phyloP scores from a whole-genome alignment of 306 rosid species.

The Cucumis melo region DNA sequence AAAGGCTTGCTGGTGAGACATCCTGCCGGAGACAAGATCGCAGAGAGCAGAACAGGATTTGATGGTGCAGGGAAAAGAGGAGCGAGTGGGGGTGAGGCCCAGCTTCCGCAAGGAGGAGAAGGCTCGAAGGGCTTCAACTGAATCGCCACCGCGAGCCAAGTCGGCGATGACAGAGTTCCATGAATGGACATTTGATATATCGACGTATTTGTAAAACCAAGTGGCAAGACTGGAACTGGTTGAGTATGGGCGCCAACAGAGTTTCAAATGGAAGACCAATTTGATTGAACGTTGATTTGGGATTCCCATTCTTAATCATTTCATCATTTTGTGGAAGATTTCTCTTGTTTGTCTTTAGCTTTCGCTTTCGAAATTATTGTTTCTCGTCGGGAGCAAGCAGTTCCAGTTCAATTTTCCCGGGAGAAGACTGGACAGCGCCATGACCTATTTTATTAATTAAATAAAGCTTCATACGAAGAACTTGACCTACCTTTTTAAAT shows the following conservation, averaged over 20 bases:
- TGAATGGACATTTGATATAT: slow-evolving; percentile 41
- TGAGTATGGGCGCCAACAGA: slow-evolving; percentile 12
- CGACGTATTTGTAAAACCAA: slow-evolving; percentile 63
- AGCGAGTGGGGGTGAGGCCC: slow-evolving; percentile 48
- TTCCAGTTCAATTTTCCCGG: neutral
- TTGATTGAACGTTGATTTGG: neutral
- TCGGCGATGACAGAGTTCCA: slow-evolving; percentile 79
- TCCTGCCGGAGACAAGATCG: slow-evolving; percentile 53
- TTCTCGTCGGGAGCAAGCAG: neutral
- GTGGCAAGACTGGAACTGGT: slow-evolving; percentile 30
- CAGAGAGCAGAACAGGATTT: slow-evolving; percentile 65
- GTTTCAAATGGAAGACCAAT: neutral
- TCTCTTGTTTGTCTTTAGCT: neutral
- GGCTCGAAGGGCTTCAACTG: slow-evolving; percentile 62
- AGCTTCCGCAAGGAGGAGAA: slow-evolving; percentile 71
- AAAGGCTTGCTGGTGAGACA: slow-evolving; percentile 67
- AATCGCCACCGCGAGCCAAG: slow-evolving; percentile 64
- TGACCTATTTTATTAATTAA: too few species aligned
- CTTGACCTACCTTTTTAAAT: too few species aligned
- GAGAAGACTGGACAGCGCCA: too few species aligned
- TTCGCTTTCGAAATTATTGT: neutral
- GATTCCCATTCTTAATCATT: slow-evolving; percentile 9
- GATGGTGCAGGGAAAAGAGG: slow-evolving; percentile 66
- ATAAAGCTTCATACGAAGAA: too few species aligned
- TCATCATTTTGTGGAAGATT: neutral